Evolutionary conservation across 2,329 filamentous ascomycete genomes (phyloP).

Genomic region (Colletotrichum sp.): DNA sequence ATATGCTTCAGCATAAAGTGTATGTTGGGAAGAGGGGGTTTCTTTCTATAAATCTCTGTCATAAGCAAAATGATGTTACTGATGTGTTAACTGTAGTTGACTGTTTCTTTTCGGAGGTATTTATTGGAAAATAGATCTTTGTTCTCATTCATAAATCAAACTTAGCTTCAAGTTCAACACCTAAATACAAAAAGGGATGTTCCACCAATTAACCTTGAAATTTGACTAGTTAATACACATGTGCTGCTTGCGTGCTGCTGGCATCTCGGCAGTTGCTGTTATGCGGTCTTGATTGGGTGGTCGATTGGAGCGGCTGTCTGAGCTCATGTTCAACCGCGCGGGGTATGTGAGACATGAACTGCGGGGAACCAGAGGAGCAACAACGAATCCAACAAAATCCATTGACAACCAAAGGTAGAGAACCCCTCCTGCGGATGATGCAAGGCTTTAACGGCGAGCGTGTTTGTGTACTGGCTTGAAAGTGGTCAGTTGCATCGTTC

Average conservation of each 20-base stretch:
- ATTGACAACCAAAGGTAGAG: neutral
- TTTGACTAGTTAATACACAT: accelerated
- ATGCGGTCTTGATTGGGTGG: neutral
- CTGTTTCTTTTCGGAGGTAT: too few species aligned
- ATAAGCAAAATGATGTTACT: too few species aligned
- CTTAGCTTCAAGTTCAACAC: too few species aligned
- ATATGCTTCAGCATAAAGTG: too few species aligned
- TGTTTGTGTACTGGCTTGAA: neutral
- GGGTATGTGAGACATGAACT: neutral
- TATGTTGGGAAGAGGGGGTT: too few species aligned
- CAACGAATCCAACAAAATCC: neutral
- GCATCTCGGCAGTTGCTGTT: neutral
- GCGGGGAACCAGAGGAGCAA: neutral
- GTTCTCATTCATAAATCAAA: too few species aligned
- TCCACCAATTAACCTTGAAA: neutral
- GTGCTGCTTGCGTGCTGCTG: neutral
- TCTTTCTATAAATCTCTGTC: too few species aligned
- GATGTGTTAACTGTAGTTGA: too few species aligned
- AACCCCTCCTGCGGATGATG: accelerated
- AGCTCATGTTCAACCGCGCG: neutral
- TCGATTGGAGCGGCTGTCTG: neutral
- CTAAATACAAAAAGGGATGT: too few species aligned
- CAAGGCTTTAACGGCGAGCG: neutral
- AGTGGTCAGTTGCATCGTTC: neutral
- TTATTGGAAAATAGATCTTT: too few species aligned